Evolutionary conservation across 208 protist genomes (phyloP).

Genomic region (Crithidia brevicula): DNA sequence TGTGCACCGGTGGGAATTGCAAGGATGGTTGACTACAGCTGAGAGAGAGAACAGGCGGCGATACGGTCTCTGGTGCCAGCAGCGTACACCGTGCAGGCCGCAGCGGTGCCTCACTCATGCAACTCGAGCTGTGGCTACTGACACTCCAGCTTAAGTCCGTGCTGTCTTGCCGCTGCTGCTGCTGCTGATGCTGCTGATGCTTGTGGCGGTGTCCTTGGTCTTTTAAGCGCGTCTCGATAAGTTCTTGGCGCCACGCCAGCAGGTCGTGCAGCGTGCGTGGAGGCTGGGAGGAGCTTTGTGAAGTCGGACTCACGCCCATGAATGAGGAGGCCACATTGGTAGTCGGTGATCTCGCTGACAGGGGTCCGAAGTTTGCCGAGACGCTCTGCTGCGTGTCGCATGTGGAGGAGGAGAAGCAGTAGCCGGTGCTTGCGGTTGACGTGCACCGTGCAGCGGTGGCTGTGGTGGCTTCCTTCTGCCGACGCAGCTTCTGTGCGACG

Average conservation of each 20-base stretch:
- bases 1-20: not conserved
- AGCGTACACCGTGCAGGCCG: not conserved
- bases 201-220: too few species aligned
- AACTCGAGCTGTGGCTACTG: not conserved
- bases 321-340: not conserved
- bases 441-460: not conserved
- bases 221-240: not conserved
- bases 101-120: not conserved
- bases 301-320: not conserved
- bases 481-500: not conserved
- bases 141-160: not conserved
- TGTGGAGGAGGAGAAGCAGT: too few species aligned
- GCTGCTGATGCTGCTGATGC: not conserved
- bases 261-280: conserved; percentile 6
- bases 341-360: not conserved
- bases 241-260: not conserved
- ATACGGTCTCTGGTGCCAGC: not conserved
- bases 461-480: too few species aligned
- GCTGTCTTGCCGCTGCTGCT: not conserved
- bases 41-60: not conserved
- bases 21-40: not conserved
- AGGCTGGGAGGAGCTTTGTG: not conserved
- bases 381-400: not conserved
- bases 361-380: not conserved
- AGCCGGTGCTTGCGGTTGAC: too few species aligned